phyloP scores from a whole-genome alignment of 257 asterid genomes.

The Nicotiana undulata region DNA sequence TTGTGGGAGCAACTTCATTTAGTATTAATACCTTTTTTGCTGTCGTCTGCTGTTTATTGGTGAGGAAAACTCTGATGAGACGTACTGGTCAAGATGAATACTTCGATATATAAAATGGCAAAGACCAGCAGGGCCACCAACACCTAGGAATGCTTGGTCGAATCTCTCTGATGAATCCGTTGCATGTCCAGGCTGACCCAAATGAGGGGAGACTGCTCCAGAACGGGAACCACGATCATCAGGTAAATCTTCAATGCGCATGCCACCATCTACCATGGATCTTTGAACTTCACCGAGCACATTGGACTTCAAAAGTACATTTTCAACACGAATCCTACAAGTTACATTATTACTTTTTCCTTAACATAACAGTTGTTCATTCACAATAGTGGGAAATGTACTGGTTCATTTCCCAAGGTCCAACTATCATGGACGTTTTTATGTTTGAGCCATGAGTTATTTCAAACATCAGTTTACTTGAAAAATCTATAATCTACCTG shows the following conservation, averaged over 20 bases:
- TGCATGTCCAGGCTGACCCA: conserved; percentile 45
- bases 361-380: neutral
- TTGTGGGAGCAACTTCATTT: neutral
- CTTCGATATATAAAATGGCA: conserved; percentile 95
- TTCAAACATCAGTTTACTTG: neutral
- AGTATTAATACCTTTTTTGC: conserved; percentile 61
- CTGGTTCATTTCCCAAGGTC: neutral
- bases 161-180: conserved; percentile 39
- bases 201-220: conserved; percentile 47
- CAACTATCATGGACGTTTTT: neutral
- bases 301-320: conserved; percentile 71
- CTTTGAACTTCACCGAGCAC: conserved; percentile 79
- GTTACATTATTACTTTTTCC: conserved; percentile 1
- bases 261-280: conserved; percentile 75
- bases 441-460: neutral
- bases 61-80: conserved; percentile 82
- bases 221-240: conserved; percentile 43
- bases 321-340: conserved; percentile 71
- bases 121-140: conserved; percentile 91
- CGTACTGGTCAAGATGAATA: conserved; percentile 72
- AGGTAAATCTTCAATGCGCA: conserved; percentile 74
- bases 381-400: neutral
- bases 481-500: conserved; percentile 40
- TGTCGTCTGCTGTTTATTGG: conserved; percentile 66
- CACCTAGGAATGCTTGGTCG: conserved; percentile 35